A percentile compares a stretch with the other conserved stretches of the same genome.
Conservation (phyloP, 768 basidiomycete genomes). For the Termitomyces sp. region DNA sequence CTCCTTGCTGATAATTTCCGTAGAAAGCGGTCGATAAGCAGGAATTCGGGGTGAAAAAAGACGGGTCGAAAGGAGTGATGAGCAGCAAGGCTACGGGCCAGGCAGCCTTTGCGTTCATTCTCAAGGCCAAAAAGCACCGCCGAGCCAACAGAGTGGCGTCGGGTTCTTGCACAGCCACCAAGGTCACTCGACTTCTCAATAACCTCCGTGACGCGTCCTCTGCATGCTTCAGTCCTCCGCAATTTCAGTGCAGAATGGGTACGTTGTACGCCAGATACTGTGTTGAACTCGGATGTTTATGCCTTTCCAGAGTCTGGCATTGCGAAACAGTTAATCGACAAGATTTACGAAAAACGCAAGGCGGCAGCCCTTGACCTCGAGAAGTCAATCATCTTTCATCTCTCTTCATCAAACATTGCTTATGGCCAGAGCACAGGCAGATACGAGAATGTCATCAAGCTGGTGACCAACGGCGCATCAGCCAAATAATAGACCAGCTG, state of each 20-base stretch:
- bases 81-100: slow-evolving; percentile 33
- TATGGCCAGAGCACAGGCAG: slow-evolving; percentile 42
- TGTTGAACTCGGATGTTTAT: background rate
- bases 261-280: background rate
- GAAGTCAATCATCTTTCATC: slow-evolving; percentile 52
- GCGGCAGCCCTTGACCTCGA: slow-evolving; percentile 93
- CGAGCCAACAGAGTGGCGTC: too few species aligned
- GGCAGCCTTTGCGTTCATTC: slow-evolving; percentile 15
- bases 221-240: slow-evolving; percentile 6
- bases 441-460: slow-evolving; percentile 84
- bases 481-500: slow-evolving; percentile 88
- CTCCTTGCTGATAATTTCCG: slow-evolving; percentile 50
- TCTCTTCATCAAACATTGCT: background rate
- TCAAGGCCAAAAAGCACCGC: too few species aligned
- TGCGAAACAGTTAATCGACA: slow-evolving; percentile 81
- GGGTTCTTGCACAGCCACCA: slow-evolving; percentile 18
- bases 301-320: slow-evolving; percentile 62
- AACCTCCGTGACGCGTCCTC: background rate
- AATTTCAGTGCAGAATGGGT: slow-evolving; percentile 22
- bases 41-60: slow-evolving; percentile 30
- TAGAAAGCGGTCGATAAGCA: slow-evolving; percentile 53
- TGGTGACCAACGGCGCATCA: slow-evolving; percentile 78
- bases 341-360: slow-evolving; percentile 96
- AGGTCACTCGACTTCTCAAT: background rate
- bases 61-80: slow-evolving; percentile 40